Base-by-base conservation (phyloP, 176 grass and related monocot species). In the barley (Hordeum vulgare) region DNA sequence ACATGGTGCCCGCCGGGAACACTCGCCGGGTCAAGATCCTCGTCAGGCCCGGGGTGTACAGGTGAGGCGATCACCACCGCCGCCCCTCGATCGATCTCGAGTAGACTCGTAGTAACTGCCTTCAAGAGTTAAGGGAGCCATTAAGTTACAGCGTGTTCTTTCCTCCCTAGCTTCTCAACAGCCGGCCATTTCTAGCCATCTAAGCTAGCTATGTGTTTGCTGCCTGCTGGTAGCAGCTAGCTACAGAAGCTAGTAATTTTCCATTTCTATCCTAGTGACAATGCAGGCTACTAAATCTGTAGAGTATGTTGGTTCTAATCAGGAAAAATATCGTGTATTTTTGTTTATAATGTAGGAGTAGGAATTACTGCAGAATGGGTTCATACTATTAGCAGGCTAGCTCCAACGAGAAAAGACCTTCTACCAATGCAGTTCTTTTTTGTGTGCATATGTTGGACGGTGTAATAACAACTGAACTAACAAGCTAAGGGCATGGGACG, bases 1-100 rank as follows among this genome's bases (percentile, higher is more conserved):
- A 96, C 80, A 92, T 96, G 93, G 89, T 99, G 47, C 91, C 91
- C 25, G 85, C 67, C 60, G 91, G 91, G n/a, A 99, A 99, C 81
- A 39, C 8, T 2, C 59, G 89, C 59, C 85, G 96, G 21, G 81
- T 99, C 61, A 96, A 96, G 88, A 99, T 99, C 66, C 76, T 94
- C 62, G 73, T 96, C 64, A 41, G 72, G 20, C 85, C 93, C 4
- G 96, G 96, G 18, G 36, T 96, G 5, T 99, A 99, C 84, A 94
- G 93, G 96, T 94, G 71, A 67, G 71, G 89, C 17, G 35, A 75
- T 76, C 41, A 54, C 36, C 15, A 8, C 63, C 36, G 17, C 47
- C 53, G 28, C 66, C 15, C 11, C 73, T 36, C 41, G 18, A 27
- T 47, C 64, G 47, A 51, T 49, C 13, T 29, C 24, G 39, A 51